Conservation (phyloP, 306 rosid genomes). For the Ammopiptanthus mongolicus region DNA sequence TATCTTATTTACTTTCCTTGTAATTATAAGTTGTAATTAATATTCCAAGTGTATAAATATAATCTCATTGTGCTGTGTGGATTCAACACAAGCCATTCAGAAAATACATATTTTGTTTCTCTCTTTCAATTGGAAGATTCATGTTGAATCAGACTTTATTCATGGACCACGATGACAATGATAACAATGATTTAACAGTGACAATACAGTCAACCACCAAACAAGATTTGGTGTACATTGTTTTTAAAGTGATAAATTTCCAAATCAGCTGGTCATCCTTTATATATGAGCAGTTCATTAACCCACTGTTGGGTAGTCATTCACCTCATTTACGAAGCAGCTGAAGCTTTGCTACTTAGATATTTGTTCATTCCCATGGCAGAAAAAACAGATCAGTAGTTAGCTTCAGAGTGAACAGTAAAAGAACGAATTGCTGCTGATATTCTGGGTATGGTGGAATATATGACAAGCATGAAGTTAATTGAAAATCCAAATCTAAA, state of each 20-base stretch:
- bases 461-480: not conserved
- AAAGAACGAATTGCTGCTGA: not conserved
- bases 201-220: not conserved
- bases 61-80: too few relatives aligned
- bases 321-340: not conserved
- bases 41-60: too few relatives aligned
- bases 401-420: not conserved
- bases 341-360: not conserved
- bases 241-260: not conserved
- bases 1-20: too few relatives aligned
- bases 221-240: not conserved
- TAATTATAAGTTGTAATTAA: too few relatives aligned
- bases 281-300: not conserved
- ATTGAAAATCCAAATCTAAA: not conserved
- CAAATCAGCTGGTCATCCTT: not conserved
- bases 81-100: too few relatives aligned
- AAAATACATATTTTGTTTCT: too few relatives aligned
- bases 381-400: not conserved
- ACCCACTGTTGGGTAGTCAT: not conserved
- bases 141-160: not conserved
- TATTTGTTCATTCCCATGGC: not conserved
- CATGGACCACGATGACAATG: not conserved
- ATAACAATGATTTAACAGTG: not conserved
- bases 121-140: not conserved
- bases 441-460: not conserved